These are phyloP conservation scores for Fusarium sp. DNA, from an alignment of 2,329 filamentous ascomycete species.

Conservation along the genomic window DNA sequence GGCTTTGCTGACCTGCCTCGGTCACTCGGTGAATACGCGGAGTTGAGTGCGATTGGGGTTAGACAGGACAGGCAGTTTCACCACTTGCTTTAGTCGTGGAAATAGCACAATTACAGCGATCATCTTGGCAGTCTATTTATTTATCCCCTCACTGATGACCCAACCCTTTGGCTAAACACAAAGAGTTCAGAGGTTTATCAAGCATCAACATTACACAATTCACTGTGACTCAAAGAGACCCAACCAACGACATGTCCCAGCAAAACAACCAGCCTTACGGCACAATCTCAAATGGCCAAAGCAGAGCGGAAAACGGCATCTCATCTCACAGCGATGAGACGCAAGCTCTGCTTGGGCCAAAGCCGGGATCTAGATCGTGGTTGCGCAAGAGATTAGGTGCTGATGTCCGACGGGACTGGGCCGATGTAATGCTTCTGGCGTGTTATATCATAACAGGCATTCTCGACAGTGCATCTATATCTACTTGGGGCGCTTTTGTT, in stretches of 20 bases:
- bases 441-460: conserved; percentile 84
- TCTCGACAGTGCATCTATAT: conserved; percentile 80
- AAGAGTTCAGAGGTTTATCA: neutral
- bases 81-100: neutral
- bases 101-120: neutral
- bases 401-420: conserved; percentile 64
- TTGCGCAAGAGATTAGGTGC: conserved; percentile 34
- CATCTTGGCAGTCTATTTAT: conserved; percentile 3
- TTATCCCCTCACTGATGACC: conserved; percentile 11
- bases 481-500: conserved; percentile 83
- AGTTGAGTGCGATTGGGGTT: neutral
- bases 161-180: neutral
- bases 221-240: neutral
- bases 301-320: conserved; percentile 21
- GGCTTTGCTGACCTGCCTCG: neutral
- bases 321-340: conserved; percentile 15
- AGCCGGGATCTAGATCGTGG: conserved; percentile 35
- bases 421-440: conserved; percentile 75
- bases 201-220: neutral
- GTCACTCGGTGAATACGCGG: conserved; percentile 16
- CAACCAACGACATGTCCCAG: conserved; percentile 30
- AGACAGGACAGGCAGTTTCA: neutral
- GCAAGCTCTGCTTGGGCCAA: conserved; percentile 37
- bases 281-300: conserved; percentile 22
- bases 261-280: conserved; percentile 31